phyloP scores from a whole-genome alignment of 1,139 yeast genomes.

The Candida sanyaensis region DNA sequence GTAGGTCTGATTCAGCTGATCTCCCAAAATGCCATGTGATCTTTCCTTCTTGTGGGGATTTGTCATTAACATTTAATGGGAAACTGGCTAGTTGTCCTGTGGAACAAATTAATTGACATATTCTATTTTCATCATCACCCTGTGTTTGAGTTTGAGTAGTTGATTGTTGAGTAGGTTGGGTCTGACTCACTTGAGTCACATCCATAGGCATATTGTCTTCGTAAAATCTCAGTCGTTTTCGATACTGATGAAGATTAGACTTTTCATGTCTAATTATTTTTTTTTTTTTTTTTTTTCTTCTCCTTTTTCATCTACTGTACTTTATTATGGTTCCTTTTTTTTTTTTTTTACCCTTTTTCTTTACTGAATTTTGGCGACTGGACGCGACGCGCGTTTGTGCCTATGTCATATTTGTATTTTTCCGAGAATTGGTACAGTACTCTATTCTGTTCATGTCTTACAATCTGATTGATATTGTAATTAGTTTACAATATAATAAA shows the following conservation, averaged over 20 bases:
- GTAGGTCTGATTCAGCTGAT: constrained; percentile 63
- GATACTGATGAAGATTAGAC: neutral
- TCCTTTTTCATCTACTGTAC: neutral
- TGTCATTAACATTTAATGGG: constrained; percentile 31
- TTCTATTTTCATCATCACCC: constrained; percentile 31
- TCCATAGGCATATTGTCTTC: neutral
- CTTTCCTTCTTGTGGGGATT: constrained; percentile 29
- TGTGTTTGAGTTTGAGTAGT: constrained; percentile 29
- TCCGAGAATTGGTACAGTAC: no score
- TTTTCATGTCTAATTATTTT: neutral
- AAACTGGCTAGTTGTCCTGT: constrained; percentile 56
- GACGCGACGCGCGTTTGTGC: no score
- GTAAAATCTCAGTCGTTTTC: neutral
- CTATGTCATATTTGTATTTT: no score
- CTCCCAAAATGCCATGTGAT: constrained; percentile 81
- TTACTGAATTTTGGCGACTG: no score
- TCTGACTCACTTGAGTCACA: constrained; percentile 53
- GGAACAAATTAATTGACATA: constrained; percentile 63
- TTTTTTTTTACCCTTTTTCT: no score
- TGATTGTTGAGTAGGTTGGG: constrained; percentile 68
- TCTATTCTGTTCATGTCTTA: no score
- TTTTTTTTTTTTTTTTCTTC: neutral
- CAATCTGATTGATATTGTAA: no score
- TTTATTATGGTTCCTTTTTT: neutral
- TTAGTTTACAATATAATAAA: no score